Percentiles rank a stretch among this genome's conserved stretches.
phyloP scores from a whole-genome alignment of 192 early-diverging fungal genomes.

The Coemansia javaensis region DNA sequence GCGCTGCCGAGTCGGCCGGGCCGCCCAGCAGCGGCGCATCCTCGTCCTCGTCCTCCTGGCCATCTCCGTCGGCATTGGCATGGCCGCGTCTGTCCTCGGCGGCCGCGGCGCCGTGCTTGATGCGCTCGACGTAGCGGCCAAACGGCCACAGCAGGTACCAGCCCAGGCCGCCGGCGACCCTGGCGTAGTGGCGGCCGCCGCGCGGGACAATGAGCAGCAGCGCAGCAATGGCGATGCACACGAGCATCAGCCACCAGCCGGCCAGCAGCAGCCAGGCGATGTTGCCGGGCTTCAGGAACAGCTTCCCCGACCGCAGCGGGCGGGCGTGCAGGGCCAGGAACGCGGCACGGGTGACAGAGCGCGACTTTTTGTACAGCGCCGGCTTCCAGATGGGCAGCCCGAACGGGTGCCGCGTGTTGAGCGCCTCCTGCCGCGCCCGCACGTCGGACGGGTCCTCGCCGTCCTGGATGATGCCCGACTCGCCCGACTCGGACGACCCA shows the following conservation, averaged over 20 bases:
- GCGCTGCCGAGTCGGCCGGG: not conserved
- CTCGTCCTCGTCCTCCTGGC: constrained; percentile 33
- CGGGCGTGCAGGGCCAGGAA: constrained; percentile 76
- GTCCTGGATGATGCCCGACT: constrained; percentile 13
- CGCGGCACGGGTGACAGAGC: constrained; percentile 75
- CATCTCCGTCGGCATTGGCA: too few species aligned
- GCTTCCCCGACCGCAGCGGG: constrained; percentile 54
- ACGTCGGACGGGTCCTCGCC: constrained; percentile 46
- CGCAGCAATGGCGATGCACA: constrained; percentile 59
- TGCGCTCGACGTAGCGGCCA: constrained; percentile 83
- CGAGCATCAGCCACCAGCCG: constrained; percentile 82
- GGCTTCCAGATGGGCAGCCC: constrained; percentile 96
- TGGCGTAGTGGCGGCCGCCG: constrained; percentile 56
- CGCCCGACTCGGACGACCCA: constrained; percentile 20
- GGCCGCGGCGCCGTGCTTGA: constrained; percentile 27
- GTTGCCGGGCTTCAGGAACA: constrained; percentile 79
- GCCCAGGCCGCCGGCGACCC: constrained; percentile 70
- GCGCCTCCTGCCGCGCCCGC: constrained; percentile 55
- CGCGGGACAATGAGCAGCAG: constrained; percentile 54
- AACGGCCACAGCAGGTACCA: constrained; percentile 96
- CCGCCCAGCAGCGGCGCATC: constrained; percentile 34
- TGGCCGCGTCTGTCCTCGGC: too few species aligned
- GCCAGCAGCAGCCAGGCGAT: constrained; percentile 81
- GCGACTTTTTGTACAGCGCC: constrained; percentile 91
- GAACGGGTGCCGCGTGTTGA: constrained; percentile 85